Percentiles rank a stretch among this genome's conserved stretches.
phyloP scores from a whole-genome alignment of 2,329 filamentous ascomycete genomes.

The Ophiostoma ulmi region DNA sequence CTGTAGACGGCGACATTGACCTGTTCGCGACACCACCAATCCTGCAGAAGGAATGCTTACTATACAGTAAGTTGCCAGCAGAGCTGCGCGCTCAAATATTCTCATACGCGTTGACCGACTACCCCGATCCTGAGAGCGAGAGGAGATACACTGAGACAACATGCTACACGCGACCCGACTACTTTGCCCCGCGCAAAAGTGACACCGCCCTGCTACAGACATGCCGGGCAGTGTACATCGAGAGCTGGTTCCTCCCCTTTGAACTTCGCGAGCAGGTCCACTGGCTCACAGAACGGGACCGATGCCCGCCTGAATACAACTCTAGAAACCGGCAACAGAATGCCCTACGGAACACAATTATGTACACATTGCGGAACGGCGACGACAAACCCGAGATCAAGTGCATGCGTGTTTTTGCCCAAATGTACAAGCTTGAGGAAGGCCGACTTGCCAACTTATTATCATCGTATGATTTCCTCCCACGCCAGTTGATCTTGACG shows the following conservation, averaged over 20 bases:
- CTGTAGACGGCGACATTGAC: neutral
- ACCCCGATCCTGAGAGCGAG: slow-evolving; percentile 33
- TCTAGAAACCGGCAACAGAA: too few species aligned
- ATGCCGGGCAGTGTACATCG: slow-evolving; percentile 40
- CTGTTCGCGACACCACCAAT: neutral
- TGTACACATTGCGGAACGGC: slow-evolving; percentile 16
- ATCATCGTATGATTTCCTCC: slow-evolving; percentile 34
- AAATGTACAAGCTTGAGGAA: slow-evolving; percentile 39
- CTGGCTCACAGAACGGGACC: slow-evolving; percentile 35
- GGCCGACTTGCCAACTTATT: slow-evolving; percentile 30
- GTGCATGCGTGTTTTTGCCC: slow-evolving; percentile 40
- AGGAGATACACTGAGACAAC: slow-evolving; percentile 32
- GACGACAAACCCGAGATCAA: slow-evolving; percentile 30
- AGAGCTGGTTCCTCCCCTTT: slow-evolving; percentile 43
- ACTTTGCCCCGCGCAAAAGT: slow-evolving; percentile 36
- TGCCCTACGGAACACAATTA: neutral
- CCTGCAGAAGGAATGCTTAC: slow-evolving; percentile 18
- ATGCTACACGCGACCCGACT: slow-evolving; percentile 40
- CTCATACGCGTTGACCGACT: slow-evolving; percentile 37
- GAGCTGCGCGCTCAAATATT: slow-evolving; percentile 50
- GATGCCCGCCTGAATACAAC: slow-evolving; percentile 33
- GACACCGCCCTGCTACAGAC: slow-evolving; percentile 39
- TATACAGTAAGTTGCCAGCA: slow-evolving; percentile 41
- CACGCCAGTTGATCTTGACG: slow-evolving; percentile 40
- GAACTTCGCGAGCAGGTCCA: slow-evolving; percentile 37